phyloP scores from a whole-genome alignment of 2,329 filamentous ascomycete genomes.

The Emergomyces orientalis region DNA sequence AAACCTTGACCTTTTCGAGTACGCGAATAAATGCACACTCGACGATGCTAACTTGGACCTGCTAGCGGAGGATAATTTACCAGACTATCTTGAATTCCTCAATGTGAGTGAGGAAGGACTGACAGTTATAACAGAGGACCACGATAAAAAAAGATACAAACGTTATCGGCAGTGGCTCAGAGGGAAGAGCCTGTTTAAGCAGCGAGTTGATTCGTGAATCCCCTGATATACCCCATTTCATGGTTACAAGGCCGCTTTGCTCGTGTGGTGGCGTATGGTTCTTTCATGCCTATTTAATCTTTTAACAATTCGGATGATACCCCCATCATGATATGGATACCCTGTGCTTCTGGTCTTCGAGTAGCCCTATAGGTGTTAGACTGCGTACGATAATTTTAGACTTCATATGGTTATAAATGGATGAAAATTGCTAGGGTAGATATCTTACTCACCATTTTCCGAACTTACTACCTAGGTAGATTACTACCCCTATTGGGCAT shows the following conservation, averaged over 20 bases:
- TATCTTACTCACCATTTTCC: not conserved
- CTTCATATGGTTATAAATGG: not conserved
- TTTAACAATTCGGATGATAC: not conserved
- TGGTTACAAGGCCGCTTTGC: not conserved
- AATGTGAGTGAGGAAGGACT: conserved; percentile 71
- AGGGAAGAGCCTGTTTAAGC: conserved; percentile 94
- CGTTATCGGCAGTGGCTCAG: conserved; percentile 90
- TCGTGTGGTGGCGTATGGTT: not conserved
- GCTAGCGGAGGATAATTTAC: conserved; percentile 54
- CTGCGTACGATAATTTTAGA: not conserved
- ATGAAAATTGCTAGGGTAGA: not conserved
- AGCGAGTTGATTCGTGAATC: conserved; percentile 47
- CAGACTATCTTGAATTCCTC: conserved; percentile 68
- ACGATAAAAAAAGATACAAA: conserved; percentile 89
- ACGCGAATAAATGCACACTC: conserved; percentile 60
- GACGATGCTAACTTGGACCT: conserved; percentile 41
- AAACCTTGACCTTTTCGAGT: conserved; percentile 65
- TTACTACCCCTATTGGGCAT: not conserved
- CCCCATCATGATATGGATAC: not conserved
- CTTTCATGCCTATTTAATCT: conserved; percentile 5
- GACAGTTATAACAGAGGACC: conserved; percentile 79
- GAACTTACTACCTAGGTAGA: not conserved
- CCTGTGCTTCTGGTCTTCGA: not conserved
- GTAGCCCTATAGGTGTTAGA: not conserved
- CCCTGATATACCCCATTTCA: not conserved